A percentile compares a stretch with the other conserved stretches of the same genome.
These are phyloP conservation scores for Vitis riparia DNA, from an alignment of 164 flowering plant species.

Conservation along the genomic window DNA sequence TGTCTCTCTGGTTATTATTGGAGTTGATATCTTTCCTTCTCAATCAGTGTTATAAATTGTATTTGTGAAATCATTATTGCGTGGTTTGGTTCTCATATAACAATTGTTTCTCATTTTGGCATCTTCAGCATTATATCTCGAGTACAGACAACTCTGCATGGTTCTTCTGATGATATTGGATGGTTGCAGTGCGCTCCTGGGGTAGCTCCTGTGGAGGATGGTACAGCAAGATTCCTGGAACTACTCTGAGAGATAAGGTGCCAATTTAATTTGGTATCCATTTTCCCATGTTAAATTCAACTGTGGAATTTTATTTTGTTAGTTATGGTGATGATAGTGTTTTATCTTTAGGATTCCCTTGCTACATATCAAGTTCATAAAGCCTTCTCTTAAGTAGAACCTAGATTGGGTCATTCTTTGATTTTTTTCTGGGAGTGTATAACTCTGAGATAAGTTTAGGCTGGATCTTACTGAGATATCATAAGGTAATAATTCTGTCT, in stretches of 20 bases:
- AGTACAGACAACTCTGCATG: conserved; percentile 56
- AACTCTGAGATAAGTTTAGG: too few species aligned
- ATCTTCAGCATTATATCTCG: conserved; percentile 54
- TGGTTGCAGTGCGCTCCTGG: conserved; percentile 75
- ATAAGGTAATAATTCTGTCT: too few species aligned
- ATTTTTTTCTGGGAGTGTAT: too few species aligned
- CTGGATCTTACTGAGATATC: too few species aligned
- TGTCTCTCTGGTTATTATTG: neutral
- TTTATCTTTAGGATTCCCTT: neutral
- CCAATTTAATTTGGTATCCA: neutral
- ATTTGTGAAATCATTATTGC: neutral
- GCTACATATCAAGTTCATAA: too few species aligned
- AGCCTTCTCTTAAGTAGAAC: too few species aligned
- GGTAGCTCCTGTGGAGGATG: conserved; percentile 69
- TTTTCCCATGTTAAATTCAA: neutral
- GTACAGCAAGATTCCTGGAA: conserved; percentile 74
- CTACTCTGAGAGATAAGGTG: conserved; percentile 74
- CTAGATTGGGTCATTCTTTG: too few species aligned
- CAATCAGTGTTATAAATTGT: neutral
- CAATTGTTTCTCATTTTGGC: conserved; percentile 7
- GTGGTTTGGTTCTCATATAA: conserved; percentile 5
- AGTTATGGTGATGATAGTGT: neutral
- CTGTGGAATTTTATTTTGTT: neutral
- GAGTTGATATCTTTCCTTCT: neutral
- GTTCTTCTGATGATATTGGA: conserved; percentile 89